phyloP scores from a whole-genome alignment of 495 filamentous ascomycete species.

The Podospora bellae-mahoneyi region DNA sequence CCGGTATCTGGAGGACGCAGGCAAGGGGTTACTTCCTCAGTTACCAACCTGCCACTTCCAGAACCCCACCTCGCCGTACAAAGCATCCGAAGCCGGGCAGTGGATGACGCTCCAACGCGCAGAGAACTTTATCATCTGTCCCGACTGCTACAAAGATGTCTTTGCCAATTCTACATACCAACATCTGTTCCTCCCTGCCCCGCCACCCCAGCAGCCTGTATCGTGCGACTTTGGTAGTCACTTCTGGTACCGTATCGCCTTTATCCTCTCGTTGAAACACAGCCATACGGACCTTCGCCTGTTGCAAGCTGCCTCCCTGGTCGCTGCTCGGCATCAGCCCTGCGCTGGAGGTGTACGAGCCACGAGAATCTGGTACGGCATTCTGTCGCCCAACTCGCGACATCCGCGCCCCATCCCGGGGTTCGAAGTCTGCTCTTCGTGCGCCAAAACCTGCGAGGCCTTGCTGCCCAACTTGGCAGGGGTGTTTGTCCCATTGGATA shows the following conservation, averaged over 20 bases:
- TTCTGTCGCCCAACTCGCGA: constrained; percentile 36
- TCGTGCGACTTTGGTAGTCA: constrained; percentile 46
- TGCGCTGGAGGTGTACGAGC: constrained; percentile 35
- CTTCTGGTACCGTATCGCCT: constrained; percentile 47
- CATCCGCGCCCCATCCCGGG: constrained; percentile 24
- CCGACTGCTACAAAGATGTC: constrained; percentile 38
- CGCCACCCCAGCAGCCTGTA: constrained; percentile 37
- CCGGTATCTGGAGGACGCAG: constrained; percentile 36
- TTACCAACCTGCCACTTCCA: constrained; percentile 41
- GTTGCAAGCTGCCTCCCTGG: constrained; percentile 38
- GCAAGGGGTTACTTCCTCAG: constrained; percentile 31
- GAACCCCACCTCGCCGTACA: constrained; percentile 18
- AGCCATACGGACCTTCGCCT: constrained; percentile 38
- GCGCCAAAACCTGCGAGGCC: constrained; percentile 40
- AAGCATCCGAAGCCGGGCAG: constrained; percentile 29
- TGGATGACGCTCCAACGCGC: constrained; percentile 42
- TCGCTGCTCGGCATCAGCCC: constrained; percentile 33
- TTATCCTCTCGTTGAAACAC: constrained; percentile 41
- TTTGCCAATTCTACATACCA: constrained; percentile 41
- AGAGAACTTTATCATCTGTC: constrained; percentile 47
- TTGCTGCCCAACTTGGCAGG: constrained; percentile 44
- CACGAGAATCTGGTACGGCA: constrained; percentile 42
- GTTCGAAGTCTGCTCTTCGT: constrained; percentile 43
- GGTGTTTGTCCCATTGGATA: constrained; percentile 37
- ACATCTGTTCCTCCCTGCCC: constrained; percentile 37